Conservation (phyloP, 306 rosid genomes). For the Dalbergia oliveri region DNA sequence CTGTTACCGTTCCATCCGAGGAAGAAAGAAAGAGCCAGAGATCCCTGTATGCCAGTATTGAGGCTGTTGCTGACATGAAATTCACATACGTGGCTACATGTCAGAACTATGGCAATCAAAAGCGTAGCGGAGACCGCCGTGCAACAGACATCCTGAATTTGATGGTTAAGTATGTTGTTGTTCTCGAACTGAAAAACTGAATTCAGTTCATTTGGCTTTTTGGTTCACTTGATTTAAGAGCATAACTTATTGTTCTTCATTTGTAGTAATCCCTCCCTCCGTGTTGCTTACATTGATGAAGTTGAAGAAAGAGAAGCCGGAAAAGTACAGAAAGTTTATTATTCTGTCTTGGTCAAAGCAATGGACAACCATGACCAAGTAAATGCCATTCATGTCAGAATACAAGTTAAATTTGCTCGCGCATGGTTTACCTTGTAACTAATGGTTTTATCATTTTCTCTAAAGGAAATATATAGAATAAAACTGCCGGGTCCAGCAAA, state of each 20-base stretch:
- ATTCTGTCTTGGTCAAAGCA: constrained; percentile 92
- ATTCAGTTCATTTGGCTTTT: constrained; percentile 38
- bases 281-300: constrained; percentile 99
- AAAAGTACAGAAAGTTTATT: constrained; percentile 89
- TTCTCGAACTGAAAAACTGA: constrained; percentile 50
- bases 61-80: constrained; percentile 97
- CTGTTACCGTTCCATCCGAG: constrained; percentile 82
- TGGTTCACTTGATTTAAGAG: constrained; percentile 45
- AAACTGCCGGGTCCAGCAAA: constrained; percentile 91
- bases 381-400: constrained; percentile 48
- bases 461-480: constrained; percentile 89
- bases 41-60: constrained; percentile 88
- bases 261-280: constrained; percentile 88
- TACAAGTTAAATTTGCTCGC: constrained; percentile 27
- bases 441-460: constrained; percentile 49
- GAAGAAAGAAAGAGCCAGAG: constrained; percentile 89
- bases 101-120: constrained; percentile 95
- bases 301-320: constrained; percentile 91
- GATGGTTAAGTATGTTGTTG: constrained; percentile 96
- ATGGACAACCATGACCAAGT: constrained; percentile 94
- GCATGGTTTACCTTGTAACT: constrained; percentile 38
- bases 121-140: constrained; percentile 95
- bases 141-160: constrained; percentile 96
- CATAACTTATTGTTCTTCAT: constrained; percentile 39
- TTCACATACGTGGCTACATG: constrained; percentile 96